Percentiles rank a stretch among this genome's conserved stretches.
Conservation (phyloP, 805 yeast genomes). For the Sugiyamaella americana region DNA sequence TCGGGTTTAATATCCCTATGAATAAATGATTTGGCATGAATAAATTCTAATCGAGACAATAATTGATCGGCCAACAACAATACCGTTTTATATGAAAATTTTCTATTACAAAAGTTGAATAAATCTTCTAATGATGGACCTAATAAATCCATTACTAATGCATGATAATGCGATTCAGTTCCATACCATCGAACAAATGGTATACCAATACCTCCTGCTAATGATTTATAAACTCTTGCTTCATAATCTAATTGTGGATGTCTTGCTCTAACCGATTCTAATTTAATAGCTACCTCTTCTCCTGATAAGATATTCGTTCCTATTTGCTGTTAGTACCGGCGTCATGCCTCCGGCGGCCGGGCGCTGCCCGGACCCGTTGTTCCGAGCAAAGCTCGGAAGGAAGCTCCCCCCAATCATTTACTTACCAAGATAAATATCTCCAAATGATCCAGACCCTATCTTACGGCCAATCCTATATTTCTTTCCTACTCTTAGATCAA, state of each 20-base stretch:
- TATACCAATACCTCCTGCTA: conserved; percentile 95
- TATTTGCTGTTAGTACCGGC: conserved; percentile 34
- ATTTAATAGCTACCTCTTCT: conserved; percentile 94
- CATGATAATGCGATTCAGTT: conserved; percentile 91
- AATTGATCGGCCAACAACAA: conserved; percentile 89
- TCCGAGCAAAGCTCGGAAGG: not conserved
- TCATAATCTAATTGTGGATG: conserved; percentile 97
- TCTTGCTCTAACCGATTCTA: conserved; percentile 82
- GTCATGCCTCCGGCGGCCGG: not conserved
- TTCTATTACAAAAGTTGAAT: conserved; percentile 92
- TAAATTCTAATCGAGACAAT: conserved; percentile 87
- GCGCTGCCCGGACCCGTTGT: not conserved
- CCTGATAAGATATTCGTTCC: conserved; percentile 84
- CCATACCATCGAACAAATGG: conserved; percentile 98
- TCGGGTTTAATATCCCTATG: conserved; percentile 83
- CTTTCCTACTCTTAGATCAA: conserved; percentile 56
- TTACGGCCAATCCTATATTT: conserved; percentile 90
- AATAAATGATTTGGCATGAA: conserved; percentile 89
- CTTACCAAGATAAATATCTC: conserved; percentile 77
- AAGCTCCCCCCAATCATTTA: conserved; percentile 7
- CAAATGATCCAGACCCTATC: conserved; percentile 96
- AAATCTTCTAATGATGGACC: conserved; percentile 95
- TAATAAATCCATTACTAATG: conserved; percentile 90
- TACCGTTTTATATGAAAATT: conserved; percentile 89
- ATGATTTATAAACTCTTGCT: conserved; percentile 88